These are phyloP conservation scores for Alnus rubra DNA, from an alignment of 306 rosid species.

Conservation along the genomic window DNA sequence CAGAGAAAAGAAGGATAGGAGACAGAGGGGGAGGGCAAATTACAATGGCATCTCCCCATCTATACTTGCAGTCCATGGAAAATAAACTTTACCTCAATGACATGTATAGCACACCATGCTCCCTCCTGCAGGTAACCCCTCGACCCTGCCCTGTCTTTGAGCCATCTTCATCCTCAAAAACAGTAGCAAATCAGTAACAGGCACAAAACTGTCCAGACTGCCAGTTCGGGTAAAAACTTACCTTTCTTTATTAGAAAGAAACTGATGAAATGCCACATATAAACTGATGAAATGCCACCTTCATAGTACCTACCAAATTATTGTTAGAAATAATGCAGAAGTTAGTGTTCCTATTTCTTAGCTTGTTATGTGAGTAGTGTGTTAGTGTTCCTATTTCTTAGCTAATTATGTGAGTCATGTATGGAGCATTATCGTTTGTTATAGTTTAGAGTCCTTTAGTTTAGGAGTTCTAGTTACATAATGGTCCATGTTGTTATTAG, in stretches of 20 bases:
- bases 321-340: no score
- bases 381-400: no score
- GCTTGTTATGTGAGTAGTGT: no score
- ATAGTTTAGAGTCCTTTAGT: no score
- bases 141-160: slow-evolving; percentile 95
- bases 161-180: slow-evolving; percentile 67
- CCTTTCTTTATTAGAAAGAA: slow-evolving; percentile 97
- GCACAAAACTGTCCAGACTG: slow-evolving; percentile 18
- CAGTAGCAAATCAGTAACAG: slow-evolving; percentile 32
- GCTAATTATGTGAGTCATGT: no score
- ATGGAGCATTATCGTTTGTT: no score
- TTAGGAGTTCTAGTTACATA: no score
- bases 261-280: slow-evolving; percentile 94
- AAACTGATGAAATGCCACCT: slow-evolving; percentile 99
- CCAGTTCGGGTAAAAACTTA: slow-evolving; percentile 30
- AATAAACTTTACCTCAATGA: slow-evolving; percentile 68
- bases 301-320: slow-evolving; percentile 81
- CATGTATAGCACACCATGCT: slow-evolving; percentile 99
- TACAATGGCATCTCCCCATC: not conserved
- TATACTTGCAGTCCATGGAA: slow-evolving; percentile 8
- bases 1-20: slow-evolving; percentile 6
- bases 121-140: slow-evolving; percentile 94
- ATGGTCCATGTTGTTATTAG: no score
- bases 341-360: no score
- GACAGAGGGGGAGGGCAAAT: slow-evolving; percentile 1